Base-by-base conservation (phyloP, 1,139 yeast species). In the Lodderomyces theae region DNA sequence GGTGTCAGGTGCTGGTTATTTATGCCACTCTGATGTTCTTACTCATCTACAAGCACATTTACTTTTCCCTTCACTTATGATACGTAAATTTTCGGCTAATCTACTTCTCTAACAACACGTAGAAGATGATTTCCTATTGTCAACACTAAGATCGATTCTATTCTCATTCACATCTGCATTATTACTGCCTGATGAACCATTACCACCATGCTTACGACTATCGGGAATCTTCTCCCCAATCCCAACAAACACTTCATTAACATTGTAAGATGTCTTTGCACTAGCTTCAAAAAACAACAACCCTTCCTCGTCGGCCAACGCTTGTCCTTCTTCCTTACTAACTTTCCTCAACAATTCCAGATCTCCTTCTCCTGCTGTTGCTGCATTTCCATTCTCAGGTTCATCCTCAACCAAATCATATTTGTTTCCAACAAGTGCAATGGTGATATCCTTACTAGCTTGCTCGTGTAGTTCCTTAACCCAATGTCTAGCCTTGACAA, bases 401-500 rank as follows among this genome's bases (percentile, higher is more conserved):
- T 42, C 36, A 29, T 56, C 60, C 40, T 60, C 61, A 4, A 58
- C 80, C 64, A 92, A 70, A 66, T 92, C 98, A 48, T 79, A 77
- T 65, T 92, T 89, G 69, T 92, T 92, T 24, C 97, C 98, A 26
- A 90, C 96, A 35, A 92, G 72, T 2, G 97, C 97, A 60, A 92
- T 90, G 42, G 89, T 80, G 48, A 92, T 92, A 52, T 85, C 90
- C 50, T 88, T 88, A 24, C 86, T 74, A 17, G 97, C 97, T 64
- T 90, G 97, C 52, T 94, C 96, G 56, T 88, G 96, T 52, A 92
- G 74, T 61, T 92, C 97, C 57, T 88, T 88, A 44, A 92, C 97
- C 98, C 98, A 92, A 64, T 90, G 97, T 55, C 97, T 83, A n/a
- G 97, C 98, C 64, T 92, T 90, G 56, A 92, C 86, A 56, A 92